Evolutionary conservation across 768 basidiomycete species (phyloP).

Genomic region (Amanita phalloides): DNA sequence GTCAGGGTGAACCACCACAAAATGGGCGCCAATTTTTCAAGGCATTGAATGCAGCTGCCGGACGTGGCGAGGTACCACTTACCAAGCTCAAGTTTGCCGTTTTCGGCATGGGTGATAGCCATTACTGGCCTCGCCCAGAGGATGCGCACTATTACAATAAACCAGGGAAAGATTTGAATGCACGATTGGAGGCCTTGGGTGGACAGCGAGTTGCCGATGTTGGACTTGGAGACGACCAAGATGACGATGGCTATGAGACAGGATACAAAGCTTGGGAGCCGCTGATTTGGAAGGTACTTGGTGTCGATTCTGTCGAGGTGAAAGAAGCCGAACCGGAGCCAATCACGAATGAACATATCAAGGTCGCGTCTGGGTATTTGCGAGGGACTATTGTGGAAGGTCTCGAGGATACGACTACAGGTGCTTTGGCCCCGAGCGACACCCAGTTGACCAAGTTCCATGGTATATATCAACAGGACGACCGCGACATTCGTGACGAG

Average conservation of each 20-base stretch:
- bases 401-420: slow-evolving; percentile 36
- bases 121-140: slow-evolving; percentile 97
- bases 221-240: slow-evolving; percentile 94
- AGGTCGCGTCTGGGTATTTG: slow-evolving; percentile 87
- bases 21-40: slow-evolving; percentile 90
- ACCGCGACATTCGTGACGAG: slow-evolving; percentile 97
- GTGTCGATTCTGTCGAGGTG: slow-evolving; percentile 83
- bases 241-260: slow-evolving; percentile 91
- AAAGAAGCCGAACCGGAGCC: slow-evolving; percentile 90
- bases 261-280: slow-evolving; percentile 98
- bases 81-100: slow-evolving; percentile 67
- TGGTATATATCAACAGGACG: slow-evolving; percentile 94
- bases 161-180: slow-evolving; percentile 83
- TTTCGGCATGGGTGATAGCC: slow-evolving; percentile 95
- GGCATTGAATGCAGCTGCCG: slow-evolving; percentile 57
- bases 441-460: slow-evolving; percentile 97
- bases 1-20: slow-evolving; percentile 96
- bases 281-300: slow-evolving; percentile 84
- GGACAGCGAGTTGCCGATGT: slow-evolving; percentile 63
- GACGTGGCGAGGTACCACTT: slow-evolving; percentile 48
- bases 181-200: slow-evolving; percentile 68
- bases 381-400: slow-evolving; percentile 95
- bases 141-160: slow-evolving; percentile 99
- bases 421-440: slow-evolving; percentile 85
- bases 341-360: slow-evolving; percentile 99